Evolutionary conservation across 2,329 filamentous ascomycete species (phyloP), one percentile per base, ranked within the genome.

Genomic region (Chaetomium olivaceum): DNA sequence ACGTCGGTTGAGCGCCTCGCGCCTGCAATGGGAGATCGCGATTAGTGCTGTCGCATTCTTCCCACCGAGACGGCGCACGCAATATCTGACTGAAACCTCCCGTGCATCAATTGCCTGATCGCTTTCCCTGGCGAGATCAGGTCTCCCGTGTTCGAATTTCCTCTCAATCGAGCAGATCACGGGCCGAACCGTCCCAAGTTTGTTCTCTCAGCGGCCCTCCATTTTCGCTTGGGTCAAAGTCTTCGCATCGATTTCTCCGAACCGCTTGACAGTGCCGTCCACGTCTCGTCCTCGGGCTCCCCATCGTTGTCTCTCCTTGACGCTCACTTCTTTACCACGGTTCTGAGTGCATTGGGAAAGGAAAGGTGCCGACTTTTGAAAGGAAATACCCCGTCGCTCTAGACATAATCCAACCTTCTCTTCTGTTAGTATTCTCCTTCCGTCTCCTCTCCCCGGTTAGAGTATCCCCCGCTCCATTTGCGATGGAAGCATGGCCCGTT

Each of bases 1-100:
- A 63, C 57, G 48, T 61, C 68, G 57, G 61, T 58, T 61, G 65
- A 67, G 63, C 62, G 62, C 46, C 61, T 65, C 64, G 61, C 63
- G 64, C 67, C 67, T 70, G 70, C 70, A 69, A 73, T 72, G 71
- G 69, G 70, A 70, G 58, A 58, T 69, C 67, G 68, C 68, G 67
- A 67, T 66, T 71, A 70, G 67, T 64, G 52, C 64, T 68, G 70
- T 67, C 68, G 68, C 70, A 70, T 65, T 58, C 65, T 59, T 54
- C 64, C 64, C 65, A 54, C 65, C 62, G 54, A 65, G 59, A 58
- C 60, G 61, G 64, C 68, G 58, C 61, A 62, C 33, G 29, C 61
- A 43, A 61, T 62, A 62, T 60, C 58, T 23, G 50, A 50, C 36
- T 62, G 36, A 27, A 61, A 58, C 50, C 33, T 56, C 43, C 57